Evolutionary conservation across 495 filamentous ascomycete species (phyloP), one percentile per base, ranked within the genome.

Genomic region (Collariella sp.): DNA sequence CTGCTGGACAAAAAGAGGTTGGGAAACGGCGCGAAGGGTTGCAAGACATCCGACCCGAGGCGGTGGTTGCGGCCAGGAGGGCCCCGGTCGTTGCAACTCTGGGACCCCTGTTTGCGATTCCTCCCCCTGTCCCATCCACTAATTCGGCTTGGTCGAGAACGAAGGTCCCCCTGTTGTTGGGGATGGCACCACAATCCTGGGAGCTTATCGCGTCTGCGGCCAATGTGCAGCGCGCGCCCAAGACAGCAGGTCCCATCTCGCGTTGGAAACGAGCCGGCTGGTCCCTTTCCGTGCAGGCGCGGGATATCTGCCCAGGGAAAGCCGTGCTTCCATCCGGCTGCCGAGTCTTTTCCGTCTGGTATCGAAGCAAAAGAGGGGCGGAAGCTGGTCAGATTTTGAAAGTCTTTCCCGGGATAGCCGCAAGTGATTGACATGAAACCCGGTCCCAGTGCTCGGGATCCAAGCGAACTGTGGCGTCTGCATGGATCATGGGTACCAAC

Each of bases 71-170:
- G 52, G 45, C 59, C 46, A 56, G 57, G 62, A 64, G 49, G 36
- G 31, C 61, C 65, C 65, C 33, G 47, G 65, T 68, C 61, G 35
- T 60, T 51, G 43, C 58, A 57, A 57, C 46, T 52, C 58, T 62
- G 51, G 35, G 40, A 59, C 47, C 61, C 63, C 54, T 64, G 55
- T 24, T 38, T 22, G 47, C 52, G 58, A 33, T 31, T 39, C 48
- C 13, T 49, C 50, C n/a, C 45, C 60, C 54, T 39, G 50, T 18
- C 47, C 50, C 59, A 46, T 45, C 55, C 44, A 26, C 57, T 43
- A 39, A 40, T 41, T 46, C 42, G 42, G 47, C 35, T 43, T 33
- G 23, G 47, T 34, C 38, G 41, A 47, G 43, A 35, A 48, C 42
- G n/a, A 41, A 35, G 31, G 7, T 20, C 15, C 23, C 23, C 41